These are phyloP conservation scores for Cryptococcus sp. DNA, from an alignment of 1,284 basidiomycete species.

Conservation along the genomic window DNA sequence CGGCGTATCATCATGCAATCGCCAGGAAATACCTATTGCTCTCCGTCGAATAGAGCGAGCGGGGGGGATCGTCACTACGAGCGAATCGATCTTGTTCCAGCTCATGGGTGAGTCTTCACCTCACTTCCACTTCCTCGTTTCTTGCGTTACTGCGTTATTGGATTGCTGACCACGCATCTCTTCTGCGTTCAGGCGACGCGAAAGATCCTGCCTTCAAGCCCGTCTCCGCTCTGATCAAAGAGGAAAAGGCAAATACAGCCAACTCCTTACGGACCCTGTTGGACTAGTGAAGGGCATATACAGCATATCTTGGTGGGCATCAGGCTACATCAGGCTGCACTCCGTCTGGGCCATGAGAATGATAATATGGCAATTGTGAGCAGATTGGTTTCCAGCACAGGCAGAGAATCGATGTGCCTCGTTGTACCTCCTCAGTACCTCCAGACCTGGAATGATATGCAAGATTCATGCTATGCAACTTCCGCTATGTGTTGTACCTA, in stretches of 20 bases:
- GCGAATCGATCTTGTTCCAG: slow-evolving; percentile 79
- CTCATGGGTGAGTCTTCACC: slow-evolving; percentile 53
- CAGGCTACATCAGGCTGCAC: background rate
- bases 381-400: no score
- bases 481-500: background rate
- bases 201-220: slow-evolving; percentile 69
- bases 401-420: no score
- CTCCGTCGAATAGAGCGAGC: slow-evolving; percentile 67
- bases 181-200: slow-evolving; percentile 74
- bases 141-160: background rate
- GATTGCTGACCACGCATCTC: background rate
- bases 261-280: slow-evolving; percentile 42
- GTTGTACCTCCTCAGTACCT: no score
- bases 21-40: slow-evolving; percentile 55
- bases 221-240: slow-evolving; percentile 73
- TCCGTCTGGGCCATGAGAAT: background rate
- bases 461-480: no score
- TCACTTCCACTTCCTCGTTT: background rate
- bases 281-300: background rate
- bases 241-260: slow-evolving; percentile 67
- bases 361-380: no score
- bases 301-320: background rate
- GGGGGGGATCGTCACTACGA: slow-evolving; percentile 75
- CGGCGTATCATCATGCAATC: slow-evolving; percentile 78
- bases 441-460: no score